A percentile compares a stretch with the other conserved stretches of the same genome.
Conservation (phyloP, 2,329 filamentous ascomycete species). For the Cladosporium cucumerinum region DNA sequence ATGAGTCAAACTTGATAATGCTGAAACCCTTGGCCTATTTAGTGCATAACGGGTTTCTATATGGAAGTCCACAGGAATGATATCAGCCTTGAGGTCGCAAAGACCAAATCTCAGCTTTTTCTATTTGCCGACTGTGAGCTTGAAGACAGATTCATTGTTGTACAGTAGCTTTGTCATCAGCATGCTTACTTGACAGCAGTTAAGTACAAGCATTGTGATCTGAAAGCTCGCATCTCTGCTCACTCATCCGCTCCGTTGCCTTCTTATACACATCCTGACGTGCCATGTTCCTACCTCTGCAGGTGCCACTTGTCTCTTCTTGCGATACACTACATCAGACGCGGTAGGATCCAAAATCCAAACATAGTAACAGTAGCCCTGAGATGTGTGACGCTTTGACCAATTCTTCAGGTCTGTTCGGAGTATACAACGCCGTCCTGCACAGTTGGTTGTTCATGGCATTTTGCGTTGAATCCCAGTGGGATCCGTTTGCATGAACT, state of each 20-base stretch:
- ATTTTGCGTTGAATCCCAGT: background rate
- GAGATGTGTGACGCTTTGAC: no score
- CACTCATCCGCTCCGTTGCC: background rate
- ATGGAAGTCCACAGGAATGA: background rate
- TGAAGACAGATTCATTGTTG: background rate
- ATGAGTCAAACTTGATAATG: background rate
- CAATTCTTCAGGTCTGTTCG: background rate
- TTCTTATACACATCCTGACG: background rate
- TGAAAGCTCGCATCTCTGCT: background rate
- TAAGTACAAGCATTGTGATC: background rate
- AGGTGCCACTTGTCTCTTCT: background rate
- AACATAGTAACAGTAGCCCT: rapidly evolving
- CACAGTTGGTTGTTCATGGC: background rate
- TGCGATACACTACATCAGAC: background rate
- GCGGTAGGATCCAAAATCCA: background rate
- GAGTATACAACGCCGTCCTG: background rate
- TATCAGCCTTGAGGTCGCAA: background rate
- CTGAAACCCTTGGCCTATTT: background rate
- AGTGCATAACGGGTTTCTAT: background rate
- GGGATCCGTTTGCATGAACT: background rate
- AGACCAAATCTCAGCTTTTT: background rate
- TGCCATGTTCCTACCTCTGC: background rate
- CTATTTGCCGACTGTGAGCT: background rate
- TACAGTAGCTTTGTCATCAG: background rate
- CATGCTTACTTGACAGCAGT: background rate